Base-by-base conservation (phyloP, 1,284 basidiomycete species). In the Exobasidium cylindrosporum region DNA sequence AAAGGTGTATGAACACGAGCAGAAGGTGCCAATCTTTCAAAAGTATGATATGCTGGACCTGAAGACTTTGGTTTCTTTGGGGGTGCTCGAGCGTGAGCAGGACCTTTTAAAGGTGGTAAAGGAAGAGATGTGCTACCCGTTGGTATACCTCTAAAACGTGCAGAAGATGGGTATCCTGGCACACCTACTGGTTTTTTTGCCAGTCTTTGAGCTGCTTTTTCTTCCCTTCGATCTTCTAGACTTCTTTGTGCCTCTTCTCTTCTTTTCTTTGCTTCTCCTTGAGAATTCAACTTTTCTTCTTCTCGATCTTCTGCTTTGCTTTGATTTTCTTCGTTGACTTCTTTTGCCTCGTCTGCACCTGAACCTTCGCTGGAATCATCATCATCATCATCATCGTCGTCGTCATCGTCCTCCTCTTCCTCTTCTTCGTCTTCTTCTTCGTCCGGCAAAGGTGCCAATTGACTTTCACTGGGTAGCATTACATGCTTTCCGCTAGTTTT, bases 401-500 rank as follows among this genome's bases (percentile, higher is more conserved):
- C 77, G 1, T 75, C 70, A 35, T 68, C 72, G 1, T 70, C 68
- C 4, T 73, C 76, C 0, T 69, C 70, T 0, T 76, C 76, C 6
- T 72, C 72, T 4, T 88, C 65, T 4, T 83, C 82, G 0, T 82
- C 82, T 0, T 82, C 76, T 10, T 70, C 72, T 11, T 68, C 66
- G 30, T 49, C 62, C 0, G 84, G 84, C 4, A 92, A 81, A 0
- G 92, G 89, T 62, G 87, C 89, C 0, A 92, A 91, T 81, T 97
- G 93, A 1, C 91, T 90, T 54, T 88, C 92, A 53, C 90, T 91
- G 0, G 93, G 93, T 11, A 97, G 85, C 23, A 93, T 84, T 4
- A 97, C 92, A 68, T 95, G 90, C 77, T 91, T 92, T 72, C 94
- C 91, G 0, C 88, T 89, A 0, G 89, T 92, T 82, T 97, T 97